phyloP scores from a whole-genome alignment of 176 grass and related monocot species.

The Triticum timopheevii region DNA sequence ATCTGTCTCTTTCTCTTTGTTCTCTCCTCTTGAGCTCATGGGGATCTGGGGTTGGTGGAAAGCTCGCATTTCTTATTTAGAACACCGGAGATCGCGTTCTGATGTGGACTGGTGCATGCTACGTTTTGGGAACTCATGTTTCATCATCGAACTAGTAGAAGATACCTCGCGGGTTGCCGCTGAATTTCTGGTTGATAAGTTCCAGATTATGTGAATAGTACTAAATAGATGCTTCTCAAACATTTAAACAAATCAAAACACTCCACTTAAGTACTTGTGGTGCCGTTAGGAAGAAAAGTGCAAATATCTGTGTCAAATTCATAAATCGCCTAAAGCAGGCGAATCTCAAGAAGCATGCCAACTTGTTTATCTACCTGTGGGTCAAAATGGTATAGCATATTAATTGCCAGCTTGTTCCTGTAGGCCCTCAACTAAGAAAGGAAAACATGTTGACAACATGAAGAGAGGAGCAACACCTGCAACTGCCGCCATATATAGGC shows the following conservation, averaged over 20 bases:
- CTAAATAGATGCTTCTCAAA: too few species aligned
- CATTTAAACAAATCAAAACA: too few species aligned
- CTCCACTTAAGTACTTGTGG: too few species aligned
- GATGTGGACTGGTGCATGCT: not conserved
- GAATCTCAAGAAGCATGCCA: too few species aligned
- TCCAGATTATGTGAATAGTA: too few species aligned
- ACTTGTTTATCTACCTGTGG: too few species aligned
- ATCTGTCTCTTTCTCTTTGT: not conserved
- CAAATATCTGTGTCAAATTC: too few species aligned
- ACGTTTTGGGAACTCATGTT: not conserved
- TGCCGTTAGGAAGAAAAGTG: too few species aligned
- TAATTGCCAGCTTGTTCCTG: slow-evolving; percentile 6
- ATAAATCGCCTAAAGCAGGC: too few species aligned
- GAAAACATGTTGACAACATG: not conserved
- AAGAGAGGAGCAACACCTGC: not conserved
- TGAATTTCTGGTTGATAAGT: too few species aligned
- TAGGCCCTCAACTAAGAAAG: not conserved
- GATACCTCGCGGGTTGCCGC: too few species aligned
- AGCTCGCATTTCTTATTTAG: slow-evolving; percentile 1
- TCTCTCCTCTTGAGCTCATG: slow-evolving; percentile 20
- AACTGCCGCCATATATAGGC: not conserved
- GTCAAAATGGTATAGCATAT: too few species aligned
- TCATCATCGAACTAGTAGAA: not conserved
- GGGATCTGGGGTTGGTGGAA: slow-evolving; percentile 48
- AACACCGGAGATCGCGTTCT: slow-evolving; percentile 27